Percentiles rank a stretch among this genome's conserved stretches.
phyloP scores from a whole-genome alignment of 2,329 filamentous ascomycete genomes.

The Xylaria sp. region DNA sequence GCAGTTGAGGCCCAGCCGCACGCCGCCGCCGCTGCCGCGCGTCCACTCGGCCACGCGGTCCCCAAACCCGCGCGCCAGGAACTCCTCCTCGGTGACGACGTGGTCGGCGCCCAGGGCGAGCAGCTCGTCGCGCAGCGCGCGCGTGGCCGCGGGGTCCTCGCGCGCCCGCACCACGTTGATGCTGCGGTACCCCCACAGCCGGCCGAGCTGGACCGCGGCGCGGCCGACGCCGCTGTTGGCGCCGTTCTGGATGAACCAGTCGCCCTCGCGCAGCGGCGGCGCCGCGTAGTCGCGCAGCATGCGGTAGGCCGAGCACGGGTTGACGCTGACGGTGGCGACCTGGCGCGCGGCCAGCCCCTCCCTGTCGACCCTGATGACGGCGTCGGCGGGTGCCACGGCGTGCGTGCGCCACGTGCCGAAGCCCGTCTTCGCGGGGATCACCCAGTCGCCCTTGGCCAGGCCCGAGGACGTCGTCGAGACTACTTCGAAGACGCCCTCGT shows the following conservation, averaged over 20 bases:
- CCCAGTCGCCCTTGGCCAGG: slow-evolving; percentile 86
- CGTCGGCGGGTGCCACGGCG: slow-evolving; percentile 68
- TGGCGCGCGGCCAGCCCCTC: slow-evolving; percentile 78
- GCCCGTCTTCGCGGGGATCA: slow-evolving; percentile 83
- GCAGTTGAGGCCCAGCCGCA: slow-evolving; percentile 88
- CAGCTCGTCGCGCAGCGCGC: slow-evolving; percentile 65
- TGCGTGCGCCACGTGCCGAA: slow-evolving; percentile 98
- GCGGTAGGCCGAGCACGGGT: slow-evolving; percentile 93
- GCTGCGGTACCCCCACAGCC: slow-evolving; percentile 86
- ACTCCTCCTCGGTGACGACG: slow-evolving; percentile 66
- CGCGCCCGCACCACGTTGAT: slow-evolving; percentile 89
- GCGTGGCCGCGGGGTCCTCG: slow-evolving; percentile 70
- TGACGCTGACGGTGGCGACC: slow-evolving; percentile 88
- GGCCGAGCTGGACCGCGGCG: slow-evolving; percentile 87
- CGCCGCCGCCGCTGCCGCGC: slow-evolving; percentile 73
- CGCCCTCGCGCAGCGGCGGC: slow-evolving; percentile 68
- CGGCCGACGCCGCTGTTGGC: slow-evolving; percentile 94
- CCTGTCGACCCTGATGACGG: slow-evolving; percentile 63
- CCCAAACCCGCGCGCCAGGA: slow-evolving; percentile 68
- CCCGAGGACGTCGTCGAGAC: slow-evolving; percentile 64
- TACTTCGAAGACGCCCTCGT: slow-evolving; percentile 96
- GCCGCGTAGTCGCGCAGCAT: slow-evolving; percentile 84
- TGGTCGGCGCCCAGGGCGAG: slow-evolving; percentile 64
- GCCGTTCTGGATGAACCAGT: slow-evolving; percentile 98
- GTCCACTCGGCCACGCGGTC: slow-evolving; percentile 73